phyloP scores from a whole-genome alignment of 2,329 filamentous ascomycete species.

The Pseudocercospora vitis region DNA sequence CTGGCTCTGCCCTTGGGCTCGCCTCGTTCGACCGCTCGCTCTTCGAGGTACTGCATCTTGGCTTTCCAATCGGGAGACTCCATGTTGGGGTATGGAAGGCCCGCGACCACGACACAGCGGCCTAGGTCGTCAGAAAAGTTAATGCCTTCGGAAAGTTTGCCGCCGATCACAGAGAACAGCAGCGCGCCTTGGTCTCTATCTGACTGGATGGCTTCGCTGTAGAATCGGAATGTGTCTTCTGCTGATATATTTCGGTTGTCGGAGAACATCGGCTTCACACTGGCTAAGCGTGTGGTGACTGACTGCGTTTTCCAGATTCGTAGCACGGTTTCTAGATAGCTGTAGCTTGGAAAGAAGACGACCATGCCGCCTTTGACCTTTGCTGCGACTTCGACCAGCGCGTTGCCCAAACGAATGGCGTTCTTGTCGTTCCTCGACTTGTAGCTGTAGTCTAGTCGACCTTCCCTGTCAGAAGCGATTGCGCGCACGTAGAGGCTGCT shows the following conservation, averaged over 20 bases:
- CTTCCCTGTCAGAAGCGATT: conserved; percentile 54
- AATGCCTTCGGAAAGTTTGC: conserved; percentile 95
- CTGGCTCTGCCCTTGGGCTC: conserved; percentile 53
- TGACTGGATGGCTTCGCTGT: conserved; percentile 63
- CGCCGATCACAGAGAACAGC: conserved; percentile 86
- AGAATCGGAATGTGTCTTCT: conserved; percentile 72
- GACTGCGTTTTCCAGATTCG: conserved; percentile 41
- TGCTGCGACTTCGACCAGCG: conserved; percentile 69
- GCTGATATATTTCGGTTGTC: conserved; percentile 55
- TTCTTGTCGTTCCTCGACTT: conserved; percentile 69
- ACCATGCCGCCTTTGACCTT: conserved; percentile 86
- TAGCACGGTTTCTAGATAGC: conserved; percentile 75
- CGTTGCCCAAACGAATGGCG: conserved; percentile 68
- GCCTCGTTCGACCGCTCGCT: conserved; percentile 47
- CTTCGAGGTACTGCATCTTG: conserved; percentile 82
- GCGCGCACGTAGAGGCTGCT: conserved; percentile 79
- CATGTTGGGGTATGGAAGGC: conserved; percentile 88
- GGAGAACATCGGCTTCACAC: conserved; percentile 52
- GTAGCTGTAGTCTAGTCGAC: conserved; percentile 81
- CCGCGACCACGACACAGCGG: conserved; percentile 86
- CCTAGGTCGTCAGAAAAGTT: conserved; percentile 94
- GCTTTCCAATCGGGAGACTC: conserved; percentile 90
- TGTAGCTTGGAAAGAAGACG: conserved; percentile 93
- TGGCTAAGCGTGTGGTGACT: conserved; percentile 32
- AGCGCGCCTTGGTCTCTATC: conserved; percentile 64